phyloP scores from a whole-genome alignment of 2,329 filamentous ascomycete species.

The Colletotrichum sublineola region DNA sequence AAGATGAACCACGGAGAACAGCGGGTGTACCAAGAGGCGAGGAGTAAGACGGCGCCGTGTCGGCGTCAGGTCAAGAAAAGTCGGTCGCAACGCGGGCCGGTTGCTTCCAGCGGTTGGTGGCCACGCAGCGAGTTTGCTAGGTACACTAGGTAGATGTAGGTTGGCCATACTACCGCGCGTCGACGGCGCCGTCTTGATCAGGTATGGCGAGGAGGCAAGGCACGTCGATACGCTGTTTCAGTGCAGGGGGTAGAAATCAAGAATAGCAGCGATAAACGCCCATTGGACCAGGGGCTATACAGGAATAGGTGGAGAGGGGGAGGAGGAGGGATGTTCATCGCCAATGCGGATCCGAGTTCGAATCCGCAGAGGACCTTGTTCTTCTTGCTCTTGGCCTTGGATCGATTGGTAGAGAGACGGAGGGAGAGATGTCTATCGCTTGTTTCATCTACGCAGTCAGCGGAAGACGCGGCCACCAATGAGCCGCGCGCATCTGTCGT shows the following conservation, averaged over 20 bases:
- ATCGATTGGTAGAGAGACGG: slow-evolving; percentile 33
- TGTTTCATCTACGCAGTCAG: slow-evolving; percentile 35
- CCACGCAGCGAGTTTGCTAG: slow-evolving; percentile 19
- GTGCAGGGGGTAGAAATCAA: slow-evolving; percentile 9
- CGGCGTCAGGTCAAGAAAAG: slow-evolving; percentile 27
- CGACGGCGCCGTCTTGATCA: slow-evolving; percentile 8
- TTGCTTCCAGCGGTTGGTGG: slow-evolving; percentile 12
- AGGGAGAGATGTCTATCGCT: slow-evolving; percentile 28
- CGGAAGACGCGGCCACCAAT: slow-evolving; percentile 34
- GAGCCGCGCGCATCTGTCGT: slow-evolving; percentile 35
- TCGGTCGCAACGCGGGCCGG: slow-evolving; percentile 36
- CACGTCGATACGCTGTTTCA: slow-evolving; percentile 31
- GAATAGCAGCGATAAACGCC: slow-evolving; percentile 33
- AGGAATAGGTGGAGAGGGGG: background rate
- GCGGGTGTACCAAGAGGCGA: slow-evolving; percentile 7
- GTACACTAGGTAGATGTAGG: background rate
- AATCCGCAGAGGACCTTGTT: slow-evolving; percentile 4
- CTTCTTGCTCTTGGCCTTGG: slow-evolving; percentile 24
- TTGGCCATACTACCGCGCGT: background rate
- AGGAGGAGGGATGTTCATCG: background rate
- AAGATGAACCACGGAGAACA: slow-evolving; percentile 27
- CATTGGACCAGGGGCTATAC: slow-evolving; percentile 15
- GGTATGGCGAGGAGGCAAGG: slow-evolving; percentile 14
- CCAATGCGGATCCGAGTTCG: slow-evolving; percentile 8
- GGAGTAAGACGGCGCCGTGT: slow-evolving; percentile 23